phyloP scores from a whole-genome alignment of 108 stramenopile species.

The Aureococcus anophagefferens region DNA sequence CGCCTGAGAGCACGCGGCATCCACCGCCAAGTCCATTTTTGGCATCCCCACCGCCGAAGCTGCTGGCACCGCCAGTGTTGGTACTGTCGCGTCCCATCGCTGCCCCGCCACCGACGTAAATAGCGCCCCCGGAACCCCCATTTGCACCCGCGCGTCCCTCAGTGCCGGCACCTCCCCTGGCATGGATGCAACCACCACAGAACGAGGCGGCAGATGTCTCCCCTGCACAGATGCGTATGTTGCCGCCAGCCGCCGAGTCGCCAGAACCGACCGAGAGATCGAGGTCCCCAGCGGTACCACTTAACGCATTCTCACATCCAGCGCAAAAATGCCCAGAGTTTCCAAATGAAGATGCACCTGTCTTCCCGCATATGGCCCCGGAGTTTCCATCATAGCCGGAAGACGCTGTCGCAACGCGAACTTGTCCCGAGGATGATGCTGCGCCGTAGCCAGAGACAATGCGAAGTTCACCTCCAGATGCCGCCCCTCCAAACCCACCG shows the following conservation, averaged over 20 bases:
- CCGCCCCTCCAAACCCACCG: not conserved
- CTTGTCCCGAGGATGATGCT: conserved; percentile 17
- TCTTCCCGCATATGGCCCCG: conserved; percentile 13
- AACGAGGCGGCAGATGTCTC: conserved; percentile 19
- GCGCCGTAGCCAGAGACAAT: conserved; percentile 17
- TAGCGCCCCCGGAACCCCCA: conserved; percentile 16
- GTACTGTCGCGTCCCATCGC: too few relatives aligned
- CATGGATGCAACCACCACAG: conserved; percentile 10
- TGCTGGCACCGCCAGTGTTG: too few relatives aligned
- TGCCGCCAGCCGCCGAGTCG: conserved; percentile 24
- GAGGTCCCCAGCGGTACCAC: conserved; percentile 22
- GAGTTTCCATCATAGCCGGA: conserved; percentile 21
- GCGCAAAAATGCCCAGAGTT: not conserved
- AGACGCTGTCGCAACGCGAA: conserved; percentile 20
- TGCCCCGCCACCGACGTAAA: conserved; percentile 1
- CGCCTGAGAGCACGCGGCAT: not conserved
- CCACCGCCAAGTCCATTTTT: conserved; percentile 8
- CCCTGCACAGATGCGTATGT: conserved; percentile 22
- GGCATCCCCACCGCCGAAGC: not conserved
- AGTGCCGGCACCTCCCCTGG: not conserved
- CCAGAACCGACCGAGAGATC: conserved; percentile 23
- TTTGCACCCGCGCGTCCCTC: conserved; percentile 1
- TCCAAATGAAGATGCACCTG: conserved; percentile 16
- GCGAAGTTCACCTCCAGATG: conserved; percentile 4
- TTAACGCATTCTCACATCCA: not conserved